Evolutionary conservation across 768 basidiomycete genomes (phyloP), one percentile per base, ranked within the genome.

Genomic region (Pulveroboletus sp.): DNA sequence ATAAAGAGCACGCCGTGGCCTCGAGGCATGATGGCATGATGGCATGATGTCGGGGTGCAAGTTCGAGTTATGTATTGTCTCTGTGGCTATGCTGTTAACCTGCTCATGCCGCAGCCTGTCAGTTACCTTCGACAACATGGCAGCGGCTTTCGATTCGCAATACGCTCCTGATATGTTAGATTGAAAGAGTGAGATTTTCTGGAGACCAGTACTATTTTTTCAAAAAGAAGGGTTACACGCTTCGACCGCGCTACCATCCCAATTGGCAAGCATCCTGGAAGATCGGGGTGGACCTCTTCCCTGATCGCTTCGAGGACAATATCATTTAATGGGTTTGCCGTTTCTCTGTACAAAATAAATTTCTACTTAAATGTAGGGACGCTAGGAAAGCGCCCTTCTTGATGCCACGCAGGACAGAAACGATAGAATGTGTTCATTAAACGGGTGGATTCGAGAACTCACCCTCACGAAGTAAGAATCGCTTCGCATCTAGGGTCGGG

Each of bases 211-310:
- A 53, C 12, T n/a, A 36, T 7, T 60, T 53, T 25, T 55, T 60
- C 23, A 45, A 55, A 36, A 49, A 13, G 12, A 48, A 52, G 8
- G 60, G 66, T 0, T 67, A 63, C 19, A 33, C 51, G 1, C 55
- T 70, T 17, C 56, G 64, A 14, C 61, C 59, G 1, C 56, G 69
- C 1, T 62, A 60, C 32, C 49, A 51, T 16, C 60, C 57, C 0
- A 45, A 49, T 7, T 71, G 67, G 69, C 25, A 57, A 10, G 59
- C 69, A 8, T 69, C 66, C 0, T 71, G 69, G 69, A 46, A 11
- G 9, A 25, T 20, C 2, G 8, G 9, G 0, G 20, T 11, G 0
- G 12, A 49, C 12, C 47, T 21, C 12, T 42, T 38, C 21, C 2
- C 16, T 2, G 29, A 5, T 6, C 10, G 19, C 4, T 55, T 41